Conservation (phyloP, 257 asterid species). For the Capsicum pubescens region DNA sequence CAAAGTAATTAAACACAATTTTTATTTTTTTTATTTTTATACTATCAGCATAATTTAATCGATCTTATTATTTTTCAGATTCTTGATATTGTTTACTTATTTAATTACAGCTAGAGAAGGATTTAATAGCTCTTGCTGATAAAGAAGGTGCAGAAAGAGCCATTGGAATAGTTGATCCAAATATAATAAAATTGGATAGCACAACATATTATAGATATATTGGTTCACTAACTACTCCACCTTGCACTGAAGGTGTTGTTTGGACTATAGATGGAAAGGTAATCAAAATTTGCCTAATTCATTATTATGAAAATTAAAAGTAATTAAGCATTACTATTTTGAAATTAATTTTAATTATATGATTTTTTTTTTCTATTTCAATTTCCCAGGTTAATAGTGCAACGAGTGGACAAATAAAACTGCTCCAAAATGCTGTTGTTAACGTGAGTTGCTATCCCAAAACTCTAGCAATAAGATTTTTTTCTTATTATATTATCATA, state of each 20-base stretch:
- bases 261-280: conserved; percentile 66
- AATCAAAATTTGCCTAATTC: neutral
- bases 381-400: conserved; percentile 54
- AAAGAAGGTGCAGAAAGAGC: conserved; percentile 28
- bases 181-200: conserved; percentile 45
- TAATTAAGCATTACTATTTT: neutral
- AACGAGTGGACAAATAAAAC: conserved; percentile 49
- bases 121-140: conserved; percentile 37
- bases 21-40: no score
- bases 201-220: conserved; percentile 54
- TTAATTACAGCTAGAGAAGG: conserved; percentile 39
- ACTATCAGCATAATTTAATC: neutral
- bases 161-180: conserved; percentile 49
- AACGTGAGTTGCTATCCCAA: conserved; percentile 44
- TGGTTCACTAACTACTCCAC: conserved; percentile 77
- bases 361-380: neutral
- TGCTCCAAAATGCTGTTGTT: conserved; percentile 63
- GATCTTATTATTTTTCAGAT: neutral
- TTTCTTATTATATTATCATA: neutral
- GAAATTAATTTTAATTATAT: neutral
- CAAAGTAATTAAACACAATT: neutral
- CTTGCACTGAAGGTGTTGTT: conserved; percentile 54
- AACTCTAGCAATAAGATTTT: neutral
- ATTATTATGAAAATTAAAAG: neutral
- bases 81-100: neutral